Conservation (phyloP, 805 yeast species). For the Lipomyces orientalis region DNA sequence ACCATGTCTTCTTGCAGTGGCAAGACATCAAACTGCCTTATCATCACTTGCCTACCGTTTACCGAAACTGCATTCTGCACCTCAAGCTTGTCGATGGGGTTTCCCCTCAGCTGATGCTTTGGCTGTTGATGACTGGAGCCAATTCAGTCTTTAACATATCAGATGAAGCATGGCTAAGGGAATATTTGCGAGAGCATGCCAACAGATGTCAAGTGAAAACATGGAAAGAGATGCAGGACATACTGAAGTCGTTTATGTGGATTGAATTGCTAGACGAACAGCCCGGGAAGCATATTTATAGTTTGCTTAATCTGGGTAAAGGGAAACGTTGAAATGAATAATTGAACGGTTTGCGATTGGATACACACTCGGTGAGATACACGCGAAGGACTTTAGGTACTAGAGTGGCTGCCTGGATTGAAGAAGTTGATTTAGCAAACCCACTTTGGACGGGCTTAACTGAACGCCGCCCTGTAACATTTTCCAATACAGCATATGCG, state of each 20-base stretch:
- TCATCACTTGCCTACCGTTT: not conserved
- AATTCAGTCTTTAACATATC: not conserved
- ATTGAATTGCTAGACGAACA: not conserved
- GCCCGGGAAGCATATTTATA: not conserved
- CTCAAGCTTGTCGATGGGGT: not conserved
- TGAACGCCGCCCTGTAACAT: not conserved
- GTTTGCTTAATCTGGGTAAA: not conserved
- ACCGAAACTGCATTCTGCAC: not conserved
- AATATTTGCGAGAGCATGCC: not conserved
- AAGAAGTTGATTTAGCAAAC: no score
- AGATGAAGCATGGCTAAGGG: not conserved
- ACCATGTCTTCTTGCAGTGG: not conserved
- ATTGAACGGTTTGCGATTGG: not conserved
- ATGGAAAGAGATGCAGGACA: not conserved
- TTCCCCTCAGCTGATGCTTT: not conserved
- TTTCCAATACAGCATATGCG: not conserved
- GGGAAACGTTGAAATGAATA: not conserved
- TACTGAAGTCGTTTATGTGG: not conserved
- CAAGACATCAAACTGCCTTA: not conserved
- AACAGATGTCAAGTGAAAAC: not conserved
- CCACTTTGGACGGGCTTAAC: no score
- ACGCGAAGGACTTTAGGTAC: not conserved
- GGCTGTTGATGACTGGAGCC: not conserved
- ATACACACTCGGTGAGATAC: not conserved
- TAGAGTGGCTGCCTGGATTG: no score